Conservation (phyloP, 75 land plant genomes). For the Gnetum montanum region DNA sequence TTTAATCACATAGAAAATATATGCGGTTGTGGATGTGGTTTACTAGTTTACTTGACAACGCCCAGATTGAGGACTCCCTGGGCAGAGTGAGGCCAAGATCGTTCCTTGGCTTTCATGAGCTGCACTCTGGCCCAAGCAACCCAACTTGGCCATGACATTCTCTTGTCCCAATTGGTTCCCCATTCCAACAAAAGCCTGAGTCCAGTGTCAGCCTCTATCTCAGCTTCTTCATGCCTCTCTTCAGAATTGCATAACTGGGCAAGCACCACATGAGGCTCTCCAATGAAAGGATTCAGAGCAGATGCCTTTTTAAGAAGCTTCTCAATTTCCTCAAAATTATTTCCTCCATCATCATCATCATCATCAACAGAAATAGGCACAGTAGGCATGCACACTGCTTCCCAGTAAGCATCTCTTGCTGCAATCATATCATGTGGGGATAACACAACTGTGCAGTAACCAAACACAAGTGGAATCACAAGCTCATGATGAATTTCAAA, state of each 20-base stretch:
- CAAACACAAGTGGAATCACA: conserved; percentile 21
- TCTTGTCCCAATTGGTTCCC: conserved; percentile 37
- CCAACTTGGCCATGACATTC: conserved; percentile 38
- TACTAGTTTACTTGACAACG: conserved; percentile 23
- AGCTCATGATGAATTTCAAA: neutral
- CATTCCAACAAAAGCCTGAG: conserved; percentile 24
- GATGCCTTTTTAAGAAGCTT: conserved; percentile 13
- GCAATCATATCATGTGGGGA: conserved; percentile 11
- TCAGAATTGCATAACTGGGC: conserved; percentile 18
- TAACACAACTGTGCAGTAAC: conserved; percentile 17
- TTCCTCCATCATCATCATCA: conserved; percentile 1
- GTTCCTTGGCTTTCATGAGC: conserved; percentile 20
- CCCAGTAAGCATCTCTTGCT: conserved; percentile 30
- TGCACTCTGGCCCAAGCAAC: conserved; percentile 29
- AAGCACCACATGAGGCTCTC: conserved; percentile 28
- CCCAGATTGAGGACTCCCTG: conserved; percentile 32
- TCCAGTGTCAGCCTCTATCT: conserved; percentile 18
- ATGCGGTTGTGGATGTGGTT: too few species aligned
- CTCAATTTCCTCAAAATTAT: conserved; percentile 4
- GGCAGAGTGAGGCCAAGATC: conserved; percentile 15
- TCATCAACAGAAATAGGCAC: too few species aligned
- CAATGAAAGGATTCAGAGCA: conserved; percentile 22
- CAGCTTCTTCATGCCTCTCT: conserved; percentile 22
- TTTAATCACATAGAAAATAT: too few species aligned
- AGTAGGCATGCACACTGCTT: conserved; percentile 10